Evolutionary conservation across 768 basidiomycete species (phyloP).

Genomic region (Boletus sp.): DNA sequence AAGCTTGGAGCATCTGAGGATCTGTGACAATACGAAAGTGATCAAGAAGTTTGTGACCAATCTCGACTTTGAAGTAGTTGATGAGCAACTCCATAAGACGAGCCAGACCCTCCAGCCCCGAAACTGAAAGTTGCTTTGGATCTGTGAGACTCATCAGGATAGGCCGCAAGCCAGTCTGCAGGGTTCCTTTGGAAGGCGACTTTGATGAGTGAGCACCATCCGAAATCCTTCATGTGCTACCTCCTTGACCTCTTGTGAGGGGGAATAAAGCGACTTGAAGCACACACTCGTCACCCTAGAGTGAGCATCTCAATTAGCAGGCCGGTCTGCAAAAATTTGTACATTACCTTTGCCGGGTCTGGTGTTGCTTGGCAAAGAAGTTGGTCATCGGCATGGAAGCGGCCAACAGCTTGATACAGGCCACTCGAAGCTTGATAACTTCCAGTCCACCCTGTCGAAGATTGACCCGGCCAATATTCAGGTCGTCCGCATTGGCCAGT

Average conservation of each 20-base stretch:
- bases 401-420: slow-evolving; percentile 89
- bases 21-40: too few relatives aligned
- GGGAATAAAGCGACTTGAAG: slow-evolving; percentile 97
- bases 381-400: slow-evolving; percentile 95
- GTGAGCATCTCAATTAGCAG: slow-evolving; percentile 4
- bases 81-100: slow-evolving; percentile 91
- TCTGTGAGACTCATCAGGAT: slow-evolving; percentile 98
- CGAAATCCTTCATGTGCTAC: too few relatives aligned
- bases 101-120: slow-evolving; percentile 90
- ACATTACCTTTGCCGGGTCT: slow-evolving; percentile 77
- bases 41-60: too few relatives aligned
- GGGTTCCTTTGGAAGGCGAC: slow-evolving; percentile 90
- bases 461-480: slow-evolving; percentile 71
- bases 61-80: too few relatives aligned
- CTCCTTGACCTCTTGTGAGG: slow-evolving; percentile 87
- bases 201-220: slow-evolving; percentile 86
- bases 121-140: slow-evolving; percentile 88
- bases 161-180: slow-evolving; percentile 93
- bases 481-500: slow-evolving; percentile 92
- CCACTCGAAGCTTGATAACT: slow-evolving; percentile 86
- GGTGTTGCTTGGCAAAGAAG: slow-evolving; percentile 82
- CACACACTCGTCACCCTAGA: slow-evolving; percentile 91
- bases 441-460: slow-evolving; percentile 77
- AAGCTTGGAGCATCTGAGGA: too few relatives aligned
- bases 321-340: neutral